Base-by-base conservation (phyloP, 2,329 filamentous ascomycete species). In the Coniosporium tulheliwenetii region DNA sequence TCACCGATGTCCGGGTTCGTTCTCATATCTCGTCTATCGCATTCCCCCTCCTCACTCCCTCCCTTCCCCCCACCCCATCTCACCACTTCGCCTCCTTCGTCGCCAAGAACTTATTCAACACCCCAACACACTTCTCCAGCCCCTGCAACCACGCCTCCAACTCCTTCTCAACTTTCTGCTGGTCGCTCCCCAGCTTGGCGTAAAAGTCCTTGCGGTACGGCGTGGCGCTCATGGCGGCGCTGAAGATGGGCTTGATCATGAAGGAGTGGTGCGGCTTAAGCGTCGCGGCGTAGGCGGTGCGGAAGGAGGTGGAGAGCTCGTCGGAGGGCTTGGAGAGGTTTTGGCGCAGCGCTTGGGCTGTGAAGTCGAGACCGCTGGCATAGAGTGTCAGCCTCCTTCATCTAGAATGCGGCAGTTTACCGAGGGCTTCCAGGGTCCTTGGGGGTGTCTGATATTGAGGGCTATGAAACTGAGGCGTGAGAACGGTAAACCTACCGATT, bases 191-290 rank as follows among this genome's bases (percentile, higher is more conserved):
- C 36, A 98, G 70, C 74, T 95, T 94, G 48, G 64, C 64, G 60
- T 95, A 96, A 59, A 98, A 96, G 63, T 89, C 84, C 60, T 84
- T 85, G 51, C 89, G 77, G 71, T 95, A 94, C 1, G 91, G 91
- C 50, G 83, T 89, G 13, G 86, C 87, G 51, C 76, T 75, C 86
- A 98, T 94, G 59, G 89, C 89, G 46, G 86, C 81, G 52, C 73
- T 82, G 73, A 96, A 96, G 57, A 95, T 72, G 45, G 85, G 85
- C 73, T 93, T 94, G 53, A 95, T 68, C 47, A 95, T 53, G 63
- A 93, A 86, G 57, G 72, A 77, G 71, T 98, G 91, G 69, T 93
- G 79, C 19, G 82, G 83, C 69, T 93, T 94, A 53, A 98, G 81
- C 39, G 89, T 95, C 52, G 68, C 70, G 58, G 73, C 75, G 66